These are phyloP conservation scores for Mycena kentingensis DNA, from an alignment of 768 basidiomycete species.

Conservation along the genomic window DNA sequence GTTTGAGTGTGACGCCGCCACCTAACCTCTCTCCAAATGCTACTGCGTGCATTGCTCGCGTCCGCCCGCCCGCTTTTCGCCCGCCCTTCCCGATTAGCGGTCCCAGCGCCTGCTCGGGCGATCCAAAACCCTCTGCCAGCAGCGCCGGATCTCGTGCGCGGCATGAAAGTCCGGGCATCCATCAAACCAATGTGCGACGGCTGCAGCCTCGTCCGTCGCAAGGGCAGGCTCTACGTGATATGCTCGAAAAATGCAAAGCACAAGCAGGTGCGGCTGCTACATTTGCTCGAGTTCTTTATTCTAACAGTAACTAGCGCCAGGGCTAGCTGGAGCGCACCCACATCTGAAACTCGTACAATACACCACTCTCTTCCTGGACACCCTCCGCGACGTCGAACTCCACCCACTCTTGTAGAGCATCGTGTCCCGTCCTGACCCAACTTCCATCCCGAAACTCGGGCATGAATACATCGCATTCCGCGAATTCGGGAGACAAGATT, in stretches of 20 bases:
- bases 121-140: conserved; percentile 36
- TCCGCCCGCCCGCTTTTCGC: conserved; percentile 63
- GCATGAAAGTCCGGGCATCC: conserved; percentile 96
- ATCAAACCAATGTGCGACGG: conserved; percentile 96
- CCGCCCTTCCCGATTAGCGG: conserved; percentile 46
- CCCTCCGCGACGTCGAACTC: conserved; percentile 79
- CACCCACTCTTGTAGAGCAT: conserved; percentile 72
- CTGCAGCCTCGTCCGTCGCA: conserved; percentile 84
- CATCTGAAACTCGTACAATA: conserved; percentile 94
- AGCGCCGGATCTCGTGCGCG: conserved; percentile 51
- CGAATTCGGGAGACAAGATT: conserved; percentile 70
- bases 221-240: conserved; percentile 89
- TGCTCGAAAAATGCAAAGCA: conserved; percentile 96
- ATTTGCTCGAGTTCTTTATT: conserved; percentile 1
- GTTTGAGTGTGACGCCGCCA: too few relatives aligned
- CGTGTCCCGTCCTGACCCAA: conserved; percentile 65
- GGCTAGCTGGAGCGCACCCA: conserved; percentile 73
- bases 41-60: conserved; percentile 68
- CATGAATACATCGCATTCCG: conserved; percentile 86
- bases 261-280: conserved; percentile 71
- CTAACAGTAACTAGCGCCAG: conserved; percentile 55
- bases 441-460: conserved; percentile 59
- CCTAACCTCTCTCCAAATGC: too few relatives aligned
- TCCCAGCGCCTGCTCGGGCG: conserved; percentile 28
- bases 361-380: conserved; percentile 77